A percentile compares a stretch with the other conserved stretches of the same genome.
These are phyloP conservation scores for Fusarium sacchari DNA, from an alignment of 2,329 filamentous ascomycete species.

Conservation along the genomic window DNA sequence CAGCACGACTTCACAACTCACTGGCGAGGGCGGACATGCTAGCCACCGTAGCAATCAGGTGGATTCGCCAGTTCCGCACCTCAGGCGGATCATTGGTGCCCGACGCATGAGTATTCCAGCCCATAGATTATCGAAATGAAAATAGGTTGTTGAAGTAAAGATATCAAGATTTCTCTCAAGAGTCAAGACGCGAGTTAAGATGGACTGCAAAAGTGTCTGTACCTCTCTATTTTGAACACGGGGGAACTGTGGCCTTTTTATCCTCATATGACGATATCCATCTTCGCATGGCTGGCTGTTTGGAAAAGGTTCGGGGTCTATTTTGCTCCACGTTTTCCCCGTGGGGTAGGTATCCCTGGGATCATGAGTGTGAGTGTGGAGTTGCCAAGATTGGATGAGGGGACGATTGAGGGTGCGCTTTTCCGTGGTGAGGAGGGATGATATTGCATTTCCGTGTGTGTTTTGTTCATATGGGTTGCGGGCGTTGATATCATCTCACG, in stretches of 20 bases:
- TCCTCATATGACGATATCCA: background rate
- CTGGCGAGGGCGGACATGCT: conserved; percentile 50
- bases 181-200: background rate
- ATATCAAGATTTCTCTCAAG: background rate
- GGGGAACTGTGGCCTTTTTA: conserved; percentile 20
- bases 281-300: background rate
- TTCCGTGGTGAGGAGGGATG: background rate
- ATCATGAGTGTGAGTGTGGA: conserved; percentile 31
- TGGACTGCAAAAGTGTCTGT: background rate
- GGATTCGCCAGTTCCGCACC: conserved; percentile 49
- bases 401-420: background rate
- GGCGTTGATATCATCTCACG: background rate
- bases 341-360: conserved; percentile 29
- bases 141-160: background rate
- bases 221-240: background rate
- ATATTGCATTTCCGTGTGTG: background rate
- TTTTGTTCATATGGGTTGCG: background rate
- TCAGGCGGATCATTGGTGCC: conserved; percentile 49
- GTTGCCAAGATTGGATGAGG: conserved; percentile 27
- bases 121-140: conserved; percentile 34
- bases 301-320: background rate
- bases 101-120: conserved; percentile 51
- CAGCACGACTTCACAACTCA: conserved; percentile 17
- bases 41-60: conserved; percentile 46
- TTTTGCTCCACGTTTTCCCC: conserved; percentile 36